phyloP scores from a whole-genome alignment of 2,329 filamentous ascomycete genomes.

The Sarocladiaceae sp. region DNA sequence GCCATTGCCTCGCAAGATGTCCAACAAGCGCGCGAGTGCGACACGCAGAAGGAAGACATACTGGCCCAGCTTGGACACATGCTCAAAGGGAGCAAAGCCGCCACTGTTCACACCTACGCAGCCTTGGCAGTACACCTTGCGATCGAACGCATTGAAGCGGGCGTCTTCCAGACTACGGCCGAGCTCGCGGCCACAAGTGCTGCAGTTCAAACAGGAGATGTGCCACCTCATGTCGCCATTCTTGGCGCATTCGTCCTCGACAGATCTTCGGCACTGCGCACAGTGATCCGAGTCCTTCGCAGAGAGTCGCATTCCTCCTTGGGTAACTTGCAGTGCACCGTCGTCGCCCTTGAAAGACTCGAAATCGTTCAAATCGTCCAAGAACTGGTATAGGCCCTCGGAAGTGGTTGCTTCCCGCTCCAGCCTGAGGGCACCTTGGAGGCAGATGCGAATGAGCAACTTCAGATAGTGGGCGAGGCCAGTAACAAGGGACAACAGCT shows the following conservation, averaged over 20 bases:
- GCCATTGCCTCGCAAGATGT: conserved; percentile 79
- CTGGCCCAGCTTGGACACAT: conserved; percentile 83
- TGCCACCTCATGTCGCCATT: conserved; percentile 78
- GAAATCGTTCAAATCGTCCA: conserved; percentile 80
- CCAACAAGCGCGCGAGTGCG: conserved; percentile 81
- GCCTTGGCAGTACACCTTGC: conserved; percentile 65
- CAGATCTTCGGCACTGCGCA: conserved; percentile 72
- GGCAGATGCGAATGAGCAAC: conserved; percentile 91
- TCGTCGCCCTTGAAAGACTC: conserved; percentile 72
- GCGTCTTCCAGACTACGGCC: conserved; percentile 65
- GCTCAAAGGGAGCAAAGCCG: conserved; percentile 53
- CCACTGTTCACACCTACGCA: conserved; percentile 60
- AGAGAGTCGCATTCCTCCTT: conserved; percentile 62
- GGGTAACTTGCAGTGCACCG: conserved; percentile 60
- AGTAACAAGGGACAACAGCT: conserved; percentile 94
- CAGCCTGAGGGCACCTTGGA: conserved; percentile 87
- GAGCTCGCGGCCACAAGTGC: conserved; percentile 60
- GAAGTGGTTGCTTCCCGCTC: conserved; percentile 76
- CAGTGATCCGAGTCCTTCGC: conserved; percentile 83
- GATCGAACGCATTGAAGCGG: conserved; percentile 63
- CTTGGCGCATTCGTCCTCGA: conserved; percentile 89
- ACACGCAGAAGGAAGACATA: conserved; percentile 92
- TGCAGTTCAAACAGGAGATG: conserved; percentile 74
- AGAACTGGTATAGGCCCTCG: conserved; percentile 75
- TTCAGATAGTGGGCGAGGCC: conserved; percentile 97